These are phyloP conservation scores for Globisporangium cystogenes DNA, from an alignment of 352 stramenopile species.

Conservation along the genomic window DNA sequence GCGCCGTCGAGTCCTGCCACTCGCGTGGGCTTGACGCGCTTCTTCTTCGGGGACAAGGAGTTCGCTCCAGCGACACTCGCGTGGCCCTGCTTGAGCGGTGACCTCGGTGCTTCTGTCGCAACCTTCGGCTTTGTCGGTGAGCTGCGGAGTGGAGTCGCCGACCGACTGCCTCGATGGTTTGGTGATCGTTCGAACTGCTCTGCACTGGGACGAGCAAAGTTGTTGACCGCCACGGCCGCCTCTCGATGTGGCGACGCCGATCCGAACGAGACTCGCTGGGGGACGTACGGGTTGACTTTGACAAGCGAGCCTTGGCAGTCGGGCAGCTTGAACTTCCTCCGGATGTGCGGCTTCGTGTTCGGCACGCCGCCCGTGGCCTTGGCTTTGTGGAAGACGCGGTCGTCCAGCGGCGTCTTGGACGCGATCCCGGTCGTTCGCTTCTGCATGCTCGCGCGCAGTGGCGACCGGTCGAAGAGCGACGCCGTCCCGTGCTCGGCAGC, in stretches of 20 bases:
- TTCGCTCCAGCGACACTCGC: neutral
- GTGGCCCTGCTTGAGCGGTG: constrained; percentile 3
- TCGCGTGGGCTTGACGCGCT: neutral
- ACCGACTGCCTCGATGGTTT: constrained; percentile 8
- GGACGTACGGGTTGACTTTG: constrained; percentile 14
- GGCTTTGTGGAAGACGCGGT: constrained; percentile 38
- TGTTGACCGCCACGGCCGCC: neutral
- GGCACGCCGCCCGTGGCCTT: constrained; percentile 22
- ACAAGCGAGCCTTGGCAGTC: constrained; percentile 34
- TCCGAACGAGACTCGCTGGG: neutral
- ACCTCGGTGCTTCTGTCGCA: neutral
- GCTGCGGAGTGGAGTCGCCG: neutral
- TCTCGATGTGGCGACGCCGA: neutral
- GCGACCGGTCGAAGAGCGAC: neutral
- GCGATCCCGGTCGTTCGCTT: constrained; percentile 20
- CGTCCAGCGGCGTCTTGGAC: constrained; percentile 15
- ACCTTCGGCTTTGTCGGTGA: constrained; percentile 2
- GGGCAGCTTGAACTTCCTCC: constrained; percentile 32
- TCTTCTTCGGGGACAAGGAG: constrained; percentile 5
- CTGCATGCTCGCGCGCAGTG: neutral
- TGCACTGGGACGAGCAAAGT: neutral
- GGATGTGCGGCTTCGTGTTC: constrained; percentile 31
- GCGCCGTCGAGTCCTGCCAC: neutral
- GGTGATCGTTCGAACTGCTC: neutral
- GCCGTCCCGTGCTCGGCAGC: neutral